Base-by-base conservation (phyloP, 345 rosid genomes). In the Lumnitzera racemosa region DNA sequence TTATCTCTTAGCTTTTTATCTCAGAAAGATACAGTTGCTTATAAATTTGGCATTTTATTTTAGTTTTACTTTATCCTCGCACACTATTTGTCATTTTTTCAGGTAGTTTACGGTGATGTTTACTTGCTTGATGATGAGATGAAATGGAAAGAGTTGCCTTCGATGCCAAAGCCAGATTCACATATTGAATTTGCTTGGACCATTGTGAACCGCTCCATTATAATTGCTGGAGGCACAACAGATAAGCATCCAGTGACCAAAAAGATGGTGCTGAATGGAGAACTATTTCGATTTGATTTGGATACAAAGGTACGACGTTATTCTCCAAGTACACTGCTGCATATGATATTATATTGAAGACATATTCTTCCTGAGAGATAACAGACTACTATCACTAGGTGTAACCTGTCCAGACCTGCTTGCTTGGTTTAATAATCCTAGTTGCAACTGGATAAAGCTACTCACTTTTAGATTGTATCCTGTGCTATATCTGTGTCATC, bases 121-220 rank as follows among this genome's bases (percentile, higher is more conserved):
- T 81, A 85, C 83, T 83, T 86, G 99, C 81, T 94, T 60, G 99
- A 87, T 72, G 80, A 81, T 59, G 87, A 85, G 67, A 86, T 83
- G 89, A 84, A 90, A 78, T 94, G 97, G 99, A 88, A 87, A 75
- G 73, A 64, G 10, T 62, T 88, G 57, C 85, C 96, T 68, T 53
- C 96, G 0, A 81, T 92, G 95, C 96, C 88, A 51, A 92, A 92
- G 69, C 91, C 99, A 0, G 86, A 90, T 70, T 90, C 97, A 13
- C 99, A 94, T 69, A 87, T 94, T 31, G 97, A 94, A 61, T 94
- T 90, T 75, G 97, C 97, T 68, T 94, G 99, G 99, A 71, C 69
- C 15, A 59, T 87, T n/a, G 97, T 90, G 64, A 86, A 94, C 72
- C 79, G 85, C 73, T 90, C 99, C 46, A 78, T 88, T 24, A 77